Conservation (phyloP, 371 early-diverging fungal species). For the Rhizomucor pusillus region DNA sequence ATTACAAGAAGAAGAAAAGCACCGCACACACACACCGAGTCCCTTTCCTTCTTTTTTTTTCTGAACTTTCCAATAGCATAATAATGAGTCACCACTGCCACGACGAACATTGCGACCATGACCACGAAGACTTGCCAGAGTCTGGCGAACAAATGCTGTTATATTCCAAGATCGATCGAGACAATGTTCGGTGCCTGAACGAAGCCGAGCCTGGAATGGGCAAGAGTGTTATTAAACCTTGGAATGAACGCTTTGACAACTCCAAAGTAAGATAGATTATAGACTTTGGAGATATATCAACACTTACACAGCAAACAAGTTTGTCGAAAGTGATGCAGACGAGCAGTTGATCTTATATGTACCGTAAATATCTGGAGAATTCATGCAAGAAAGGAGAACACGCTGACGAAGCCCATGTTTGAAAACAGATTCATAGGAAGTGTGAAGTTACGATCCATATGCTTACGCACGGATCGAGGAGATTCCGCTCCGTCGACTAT, state of each 20-base stretch:
- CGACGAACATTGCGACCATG: slow-evolving; percentile 72
- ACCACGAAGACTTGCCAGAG: slow-evolving; percentile 67
- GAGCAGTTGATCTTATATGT: slow-evolving; percentile 86
- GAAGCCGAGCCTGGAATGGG: slow-evolving; percentile 69
- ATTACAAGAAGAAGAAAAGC: too few relatives aligned
- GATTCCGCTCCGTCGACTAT: slow-evolving; percentile 69
- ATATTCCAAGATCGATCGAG: slow-evolving; percentile 77
- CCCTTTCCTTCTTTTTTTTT: too few relatives aligned
- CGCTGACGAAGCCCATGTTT: background rate
- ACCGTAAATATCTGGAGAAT: slow-evolving; percentile 59
- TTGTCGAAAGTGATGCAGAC: slow-evolving; percentile 85
- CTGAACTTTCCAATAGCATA: background rate
- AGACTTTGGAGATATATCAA: background rate
- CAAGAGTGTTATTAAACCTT: slow-evolving; percentile 81
- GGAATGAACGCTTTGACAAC: slow-evolving; percentile 76
- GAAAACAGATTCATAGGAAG: slow-evolving; percentile 74
- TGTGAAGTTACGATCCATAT: slow-evolving; percentile 89
- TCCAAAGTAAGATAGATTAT: slow-evolving; percentile 51
- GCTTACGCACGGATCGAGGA: slow-evolving; percentile 67
- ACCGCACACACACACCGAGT: too few relatives aligned
- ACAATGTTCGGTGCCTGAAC: slow-evolving; percentile 80
- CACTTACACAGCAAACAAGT: slow-evolving; percentile 47
- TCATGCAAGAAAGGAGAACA: background rate
- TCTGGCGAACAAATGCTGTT: slow-evolving; percentile 76
- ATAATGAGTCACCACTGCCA: slow-evolving; percentile 40